Conservation (phyloP, 768 basidiomycete species). For the Gautieria morchelliformis region DNA sequence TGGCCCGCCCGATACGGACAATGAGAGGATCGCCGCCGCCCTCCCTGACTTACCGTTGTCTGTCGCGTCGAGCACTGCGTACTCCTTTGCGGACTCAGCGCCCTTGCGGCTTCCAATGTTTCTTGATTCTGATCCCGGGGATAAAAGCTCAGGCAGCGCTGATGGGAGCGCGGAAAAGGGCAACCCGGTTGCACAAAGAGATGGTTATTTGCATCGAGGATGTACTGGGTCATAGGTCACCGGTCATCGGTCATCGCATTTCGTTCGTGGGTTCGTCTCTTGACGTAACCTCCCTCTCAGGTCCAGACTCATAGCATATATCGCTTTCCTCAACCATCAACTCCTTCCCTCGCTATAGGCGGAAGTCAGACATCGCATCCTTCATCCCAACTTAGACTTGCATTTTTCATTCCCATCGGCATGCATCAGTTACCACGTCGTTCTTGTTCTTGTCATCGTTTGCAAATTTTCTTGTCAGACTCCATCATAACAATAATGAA, state of each 20-base stretch:
- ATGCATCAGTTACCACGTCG: not conserved
- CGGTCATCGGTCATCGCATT: too few species aligned
- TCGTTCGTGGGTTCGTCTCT: too few species aligned
- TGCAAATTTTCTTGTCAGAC: not conserved
- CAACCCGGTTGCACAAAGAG: too few species aligned
- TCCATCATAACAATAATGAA: too few species aligned
- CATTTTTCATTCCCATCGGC: not conserved
- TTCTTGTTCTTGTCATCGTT: not conserved
- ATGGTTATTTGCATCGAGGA: too few species aligned
- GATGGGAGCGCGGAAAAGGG: not conserved
- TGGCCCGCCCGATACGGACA: not conserved
- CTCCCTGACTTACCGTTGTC: not conserved
- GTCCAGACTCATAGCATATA: not conserved
- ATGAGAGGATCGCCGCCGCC: not conserved
- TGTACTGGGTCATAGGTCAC: too few species aligned
- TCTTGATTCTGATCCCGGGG: not conserved
- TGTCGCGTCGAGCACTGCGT: not conserved
- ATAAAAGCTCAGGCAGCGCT: not conserved
- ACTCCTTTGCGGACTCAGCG: not conserved
- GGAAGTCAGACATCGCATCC: not conserved
- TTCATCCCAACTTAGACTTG: not conserved
- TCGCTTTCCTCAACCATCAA: not conserved
- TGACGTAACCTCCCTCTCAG: not conserved
- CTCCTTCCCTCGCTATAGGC: not conserved
- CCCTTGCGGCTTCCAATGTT: not conserved